Evolutionary conservation across 2,329 filamentous ascomycete genomes (phyloP), one percentile per base, ranked within the genome.

Genomic region (Dendrostoma leiphaemia): DNA sequence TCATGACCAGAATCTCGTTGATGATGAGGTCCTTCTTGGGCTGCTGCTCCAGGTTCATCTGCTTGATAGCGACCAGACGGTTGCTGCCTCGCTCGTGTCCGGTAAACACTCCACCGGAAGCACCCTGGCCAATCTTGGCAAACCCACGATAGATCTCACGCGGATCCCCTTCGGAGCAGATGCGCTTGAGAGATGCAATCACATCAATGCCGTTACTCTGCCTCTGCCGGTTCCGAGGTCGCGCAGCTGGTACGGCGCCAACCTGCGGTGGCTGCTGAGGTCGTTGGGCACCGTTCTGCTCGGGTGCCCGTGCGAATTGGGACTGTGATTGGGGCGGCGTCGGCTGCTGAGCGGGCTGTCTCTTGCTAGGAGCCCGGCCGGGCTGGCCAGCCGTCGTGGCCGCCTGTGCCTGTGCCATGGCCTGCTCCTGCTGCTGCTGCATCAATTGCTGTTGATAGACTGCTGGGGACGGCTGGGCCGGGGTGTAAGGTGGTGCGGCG

Each of bases 11-110:
- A 62, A 99, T 99, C 69, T 99, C 94, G 71, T 99, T 99, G 73
- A 99, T 97, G 66, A 99, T 99, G 46, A 97, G 78, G 64, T 99
- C 94, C 72, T 99, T 99, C 82, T 97, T 97, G 2, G 94, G 94
- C 66, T 99, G 94, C 72, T 97, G 89, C 71, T 97, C 94, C 53
- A 99, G 76, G 62, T 97, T 97, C 94, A 99, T 99, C 77, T 99
- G 94, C 77, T 99, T 99, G 74, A 99, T 97, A 38, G 94, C 94
- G 34, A 99, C 94, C 62, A 95, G 85, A 59, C 88, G 85, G 72
- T 96, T 96, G 35, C 85, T 89, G 53, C 84, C 87, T 60, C 85
- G 81, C 70, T 97, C 90, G 67, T 93, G 90, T 3, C 93, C 94
- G 0, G 91, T 96, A 67, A 86, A 99, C 1, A 99, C 94, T 58